A percentile compares a stretch with the other conserved stretches of the same genome.
Evolutionary conservation across 176 grass and related monocot species (phyloP).

Genomic region (Carex myosuroides): DNA sequence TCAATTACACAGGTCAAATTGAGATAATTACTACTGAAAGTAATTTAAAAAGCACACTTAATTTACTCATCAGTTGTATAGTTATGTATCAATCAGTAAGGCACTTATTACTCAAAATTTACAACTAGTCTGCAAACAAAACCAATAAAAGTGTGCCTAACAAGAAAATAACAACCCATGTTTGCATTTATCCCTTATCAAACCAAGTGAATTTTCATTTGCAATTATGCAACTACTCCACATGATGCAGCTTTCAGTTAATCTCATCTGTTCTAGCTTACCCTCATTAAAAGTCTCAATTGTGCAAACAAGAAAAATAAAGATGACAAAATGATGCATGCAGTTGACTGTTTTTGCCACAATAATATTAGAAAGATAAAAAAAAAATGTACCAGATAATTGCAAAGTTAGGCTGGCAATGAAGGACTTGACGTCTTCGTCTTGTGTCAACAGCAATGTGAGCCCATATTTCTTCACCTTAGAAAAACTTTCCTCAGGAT

Average conservation of each 20-base stretch:
- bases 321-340: not conserved
- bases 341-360: not conserved
- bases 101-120: not conserved
- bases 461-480: constrained; percentile 99
- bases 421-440: constrained; percentile 72
- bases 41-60: not conserved
- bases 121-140: not conserved
- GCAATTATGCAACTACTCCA: too few relatives aligned
- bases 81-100: not conserved
- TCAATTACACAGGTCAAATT: not conserved
- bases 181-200: too few relatives aligned
- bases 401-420: constrained; percentile 65
- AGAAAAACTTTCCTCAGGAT: constrained; percentile 83
- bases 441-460: constrained; percentile 78
- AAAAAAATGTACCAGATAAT: constrained; percentile 47
- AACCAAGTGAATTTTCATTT: too few relatives aligned
- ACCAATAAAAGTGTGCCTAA: too few relatives aligned
- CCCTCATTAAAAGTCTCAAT: not conserved
- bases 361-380: not conserved
- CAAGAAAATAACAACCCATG: too few relatives aligned
- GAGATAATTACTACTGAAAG: not conserved
- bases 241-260: not conserved
- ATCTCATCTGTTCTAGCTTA: not conserved
- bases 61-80: not conserved
- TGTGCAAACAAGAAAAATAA: not conserved